Base-by-base conservation (phyloP, 129 eudicot species). In the Centaurea solstitialis region DNA sequence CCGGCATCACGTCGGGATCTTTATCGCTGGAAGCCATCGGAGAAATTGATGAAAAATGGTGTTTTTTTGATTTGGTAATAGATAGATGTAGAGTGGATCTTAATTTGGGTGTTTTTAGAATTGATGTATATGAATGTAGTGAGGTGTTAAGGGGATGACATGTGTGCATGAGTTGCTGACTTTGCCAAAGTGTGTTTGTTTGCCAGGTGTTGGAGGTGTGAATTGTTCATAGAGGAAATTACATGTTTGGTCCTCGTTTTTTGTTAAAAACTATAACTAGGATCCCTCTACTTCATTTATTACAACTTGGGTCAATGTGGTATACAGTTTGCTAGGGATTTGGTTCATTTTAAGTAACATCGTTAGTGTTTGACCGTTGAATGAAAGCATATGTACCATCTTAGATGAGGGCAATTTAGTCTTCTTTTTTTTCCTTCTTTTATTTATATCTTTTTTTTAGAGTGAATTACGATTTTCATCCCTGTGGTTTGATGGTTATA, bases 11-110 rank as follows among this genome's bases (percentile, higher is more conserved):
- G 8, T 71, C 90, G 7, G 93, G 89, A 35, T 35, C 65, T 61
- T 82, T 65, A 69, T 91, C 90, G 81, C 93, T 91, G 4, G 97
- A 89, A 18, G 97, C 87, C 97, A 91, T 91, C 15, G 70, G 26
- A 68, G 37, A 38, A 62, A 53, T 37, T 33, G 30, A 26, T 0
- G 2, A 33, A 33, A 3, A 26, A 76, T 37, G 33, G 59, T 13
- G 15, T 47, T 45, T 13, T 12, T 79, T 28, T 40, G 73, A 26
- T 76, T 9, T 68, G 41, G 66, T n/a, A 50, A 82, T 18, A 8
- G 76, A 15, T 9, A 23, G 30, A 26, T 26, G 1, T 26, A 26
- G 30, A 26, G 38, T 76, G 41, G 81, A 23, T 23, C 59, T 50
- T 30, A n/a, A n/a, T 37, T 76, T 43, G 47, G 84, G 77, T 82